Evolutionary conservation across 2,329 filamentous ascomycete genomes (phyloP), one percentile per base, ranked within the genome.

Genomic region (Phaeophleospora eucalypticola): DNA sequence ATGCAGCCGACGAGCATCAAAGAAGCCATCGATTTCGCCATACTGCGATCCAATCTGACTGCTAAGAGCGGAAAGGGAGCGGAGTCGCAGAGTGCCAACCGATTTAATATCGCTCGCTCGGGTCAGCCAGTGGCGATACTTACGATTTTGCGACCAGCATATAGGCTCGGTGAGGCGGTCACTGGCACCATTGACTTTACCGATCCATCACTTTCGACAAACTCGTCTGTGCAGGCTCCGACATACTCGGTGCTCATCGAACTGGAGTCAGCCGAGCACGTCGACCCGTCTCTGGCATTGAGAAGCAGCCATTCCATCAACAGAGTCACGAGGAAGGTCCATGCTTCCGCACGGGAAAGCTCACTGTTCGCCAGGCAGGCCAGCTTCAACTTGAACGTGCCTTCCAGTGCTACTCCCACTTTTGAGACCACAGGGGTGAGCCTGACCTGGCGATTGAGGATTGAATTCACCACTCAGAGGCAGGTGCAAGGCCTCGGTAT

Each of bases 51-150:
- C 54, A 89, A 88, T 63, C 89, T 89, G 57, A 71, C 84, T 56
- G 77, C 81, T 0, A 74, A 75, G 2, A 77, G 81, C 36, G 79
- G 81, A n/a, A 82, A 84, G 29, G 35, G 36, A 16, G 43, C 34
- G 36, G 53, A 29, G 24, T 53, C 38, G 9, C 84, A 89, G 58
- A 90, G 87, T 62, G 81, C 85, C n/a, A 96, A 95, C 61, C 83
- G 89, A 33, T 98, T 97, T 65, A 90, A 95, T 64, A 97, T 98
- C 64, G 85, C 91, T 10, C 86, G 91, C 12, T 90, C 89, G 61
- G 90, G 90, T n/a, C 83, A 84, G 46, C 84, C 84, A n/a, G 90
- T 98, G 10, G 91, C 87, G 2, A 88, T 94, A 4, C 81, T 98
- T 45, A 89, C 90, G 69, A 78, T 98, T 24, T 86, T 90, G 4